A percentile compares a stretch with the other conserved stretches of the same genome.
Conservation (phyloP, 257 asterid genomes). For the Capsicum baccatum region DNA sequence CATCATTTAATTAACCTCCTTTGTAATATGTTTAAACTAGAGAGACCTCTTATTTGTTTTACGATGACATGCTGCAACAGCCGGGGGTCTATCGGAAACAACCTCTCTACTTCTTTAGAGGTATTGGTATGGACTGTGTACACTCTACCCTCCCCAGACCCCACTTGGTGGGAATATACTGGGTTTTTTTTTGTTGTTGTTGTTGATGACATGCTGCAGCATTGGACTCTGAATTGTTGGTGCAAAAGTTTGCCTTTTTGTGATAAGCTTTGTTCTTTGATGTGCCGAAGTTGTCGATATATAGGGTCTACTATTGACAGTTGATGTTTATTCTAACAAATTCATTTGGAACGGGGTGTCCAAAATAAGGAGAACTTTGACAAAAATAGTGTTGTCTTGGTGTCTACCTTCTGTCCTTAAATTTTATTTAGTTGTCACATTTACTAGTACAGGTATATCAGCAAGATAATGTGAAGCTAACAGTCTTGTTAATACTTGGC, state of each 20-base stretch:
- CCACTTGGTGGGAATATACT: too few relatives aligned
- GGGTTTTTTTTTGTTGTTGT: too few relatives aligned
- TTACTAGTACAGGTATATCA: neutral
- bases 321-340: neutral
- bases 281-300: neutral
- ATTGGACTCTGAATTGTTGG: slow-evolving; percentile 5
- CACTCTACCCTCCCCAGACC: too few relatives aligned
- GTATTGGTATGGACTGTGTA: too few relatives aligned
- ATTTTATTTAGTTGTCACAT: slow-evolving; percentile 12
- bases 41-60: neutral
- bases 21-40: slow-evolving; percentile 21
- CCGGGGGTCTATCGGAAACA: too few relatives aligned
- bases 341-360: neutral
- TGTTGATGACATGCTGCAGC: slow-evolving; percentile 10
- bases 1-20: neutral
- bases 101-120: too few relatives aligned
- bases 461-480: slow-evolving; percentile 10
- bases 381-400: neutral
- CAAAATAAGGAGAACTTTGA: neutral
- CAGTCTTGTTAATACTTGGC: neutral
- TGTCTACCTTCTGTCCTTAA: neutral
- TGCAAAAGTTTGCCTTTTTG: slow-evolving; percentile 21
- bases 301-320: neutral
- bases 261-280: neutral
- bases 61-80: neutral